Evolutionary conservation across 2,329 filamentous ascomycete species (phyloP), one percentile per base, ranked within the genome.

Genomic region (Neospermospora avenae): DNA sequence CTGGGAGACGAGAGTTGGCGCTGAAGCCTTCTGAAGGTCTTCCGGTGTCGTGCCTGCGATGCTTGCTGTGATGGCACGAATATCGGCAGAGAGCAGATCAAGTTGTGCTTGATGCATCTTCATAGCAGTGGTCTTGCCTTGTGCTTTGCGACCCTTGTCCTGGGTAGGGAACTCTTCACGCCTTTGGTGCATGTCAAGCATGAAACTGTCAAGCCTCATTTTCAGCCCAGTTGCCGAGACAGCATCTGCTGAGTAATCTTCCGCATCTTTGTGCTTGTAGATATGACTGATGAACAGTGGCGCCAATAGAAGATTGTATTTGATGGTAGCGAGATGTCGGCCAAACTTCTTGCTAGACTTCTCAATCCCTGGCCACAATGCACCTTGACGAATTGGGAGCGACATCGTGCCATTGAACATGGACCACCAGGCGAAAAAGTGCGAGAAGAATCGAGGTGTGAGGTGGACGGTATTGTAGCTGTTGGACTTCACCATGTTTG

Each of bases 281-380:
- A 99, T 92, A 69, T 99, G 95, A 68, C 93, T 96, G 64, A 99
- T 84, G 74, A 96, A 99, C 2, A 99, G 78, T 0, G 95, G 95
- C 2, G 95, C 96, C 16, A 99, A 80, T 3, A 98, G 81, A 22
- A 99, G 78, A 64, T 93, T 97, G 77, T 98, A 98, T 78, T 99
- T 99, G 79, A 99, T 93, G 8, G 96, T 99, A n/a, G 92, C 93
- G 63, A 99, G 79, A 75, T 99, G 96, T 53, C 95, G 85, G 14
- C 93, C 93, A 73, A 99, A 99, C 73, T 99, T 99, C 77, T 99
- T 99, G 80, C 91, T 97, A 48, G 91, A 95, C 79, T 96, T 97
- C 68, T 97, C 95, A 24, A 92, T 84, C 0, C 91, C 92, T 5
- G 93, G 93, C 86, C 93, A 99, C 3, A 99, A 81, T 49, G 84